Base-by-base conservation (phyloP, 805 yeast species). In the Wickerhamiella kazuoi region DNA sequence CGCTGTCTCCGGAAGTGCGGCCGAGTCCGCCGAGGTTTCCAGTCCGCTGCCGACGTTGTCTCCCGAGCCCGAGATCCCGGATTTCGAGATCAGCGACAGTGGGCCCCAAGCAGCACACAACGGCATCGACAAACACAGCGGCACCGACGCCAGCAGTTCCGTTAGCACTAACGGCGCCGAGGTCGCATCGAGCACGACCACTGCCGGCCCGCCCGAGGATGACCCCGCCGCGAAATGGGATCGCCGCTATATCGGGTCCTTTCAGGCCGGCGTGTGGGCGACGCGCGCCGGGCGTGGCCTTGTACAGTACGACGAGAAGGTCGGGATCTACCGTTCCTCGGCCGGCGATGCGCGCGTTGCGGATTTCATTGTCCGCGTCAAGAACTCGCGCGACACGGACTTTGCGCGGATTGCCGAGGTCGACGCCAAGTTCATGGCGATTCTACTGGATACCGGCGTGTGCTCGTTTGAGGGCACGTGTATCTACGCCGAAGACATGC, bases 361-460 rank as follows among this genome's bases (percentile, higher is more conserved):
- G 17, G 53, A 53, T 31, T 42, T 29, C 26, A 44, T 56, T 21
- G 60, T 61, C 13, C 49, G 61, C 2, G 48, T 62, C n/a, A 40
- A 43, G n/a, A 54, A 55, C 13, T 46, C 40, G 11, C 38, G 40
- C 6, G 59, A 55, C 13, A 39, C 79, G 43, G 94, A 81, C 52
- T 62, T 86, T 23, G 96, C 90, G 0, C 68, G 94, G 46, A 53
- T 81, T 1, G 76, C 81, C 0, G 84, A 77, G 45, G 79, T 72
- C 37, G 62, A 72, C 23, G 83, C 93, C 0, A 57, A 68, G 4
- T 67, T 76, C 9, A 52, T 86, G 8, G 68, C 76, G 3, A 83
- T 93, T 0, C 61, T 84, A 24, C 40, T 80, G 2, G 79, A 72
- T 39, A 55, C 69, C 8, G 62, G 64, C 6, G 62, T 73, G 3